Evolutionary conservation across 139 green algal genomes (phyloP).

Genomic region (Desmodesmus armatus): DNA sequence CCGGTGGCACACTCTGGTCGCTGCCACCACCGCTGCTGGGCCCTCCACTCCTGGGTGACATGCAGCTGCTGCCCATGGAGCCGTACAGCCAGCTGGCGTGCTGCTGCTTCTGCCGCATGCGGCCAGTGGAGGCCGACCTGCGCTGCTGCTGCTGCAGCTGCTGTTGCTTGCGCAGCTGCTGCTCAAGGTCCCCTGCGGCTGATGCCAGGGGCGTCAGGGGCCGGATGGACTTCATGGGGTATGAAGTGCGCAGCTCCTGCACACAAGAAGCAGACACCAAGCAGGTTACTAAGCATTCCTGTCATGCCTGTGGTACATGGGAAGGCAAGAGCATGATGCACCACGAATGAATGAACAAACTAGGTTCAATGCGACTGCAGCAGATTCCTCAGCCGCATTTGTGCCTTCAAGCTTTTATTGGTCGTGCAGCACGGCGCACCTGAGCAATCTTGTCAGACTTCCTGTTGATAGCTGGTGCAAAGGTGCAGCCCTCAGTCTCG

Average conservation of each 20-base stretch:
- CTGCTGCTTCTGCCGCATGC: neutral
- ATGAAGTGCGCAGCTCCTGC: neutral
- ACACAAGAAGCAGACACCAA: neutral
- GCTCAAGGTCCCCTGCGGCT: neutral
- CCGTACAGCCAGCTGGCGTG: neutral
- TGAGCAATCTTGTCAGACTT: slow-evolving; percentile 15
- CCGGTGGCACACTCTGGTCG: neutral
- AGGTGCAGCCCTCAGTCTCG: slow-evolving; percentile 25
- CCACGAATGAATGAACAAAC: too few relatives aligned
- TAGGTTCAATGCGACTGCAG: too few relatives aligned
- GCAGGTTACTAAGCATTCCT: neutral
- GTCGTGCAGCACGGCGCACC: too few relatives aligned
- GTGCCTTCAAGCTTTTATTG: too few relatives aligned
- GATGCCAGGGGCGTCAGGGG: neutral
- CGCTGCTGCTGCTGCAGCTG: slow-evolving; percentile 28
- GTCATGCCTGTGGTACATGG: too few relatives aligned
- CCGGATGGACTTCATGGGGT: neutral
- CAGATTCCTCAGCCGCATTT: too few relatives aligned
- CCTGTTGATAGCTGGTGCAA: slow-evolving; percentile 16
- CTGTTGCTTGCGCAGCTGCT: neutral
- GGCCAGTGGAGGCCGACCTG: slow-evolving; percentile 13
- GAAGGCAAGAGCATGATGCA: too few relatives aligned
- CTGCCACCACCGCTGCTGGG: too few relatives aligned
- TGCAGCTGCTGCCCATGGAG: neutral
- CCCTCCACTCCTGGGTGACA: neutral